Base-by-base conservation (phyloP, 768 basidiomycete genomes). In the Calocera viscosa region DNA sequence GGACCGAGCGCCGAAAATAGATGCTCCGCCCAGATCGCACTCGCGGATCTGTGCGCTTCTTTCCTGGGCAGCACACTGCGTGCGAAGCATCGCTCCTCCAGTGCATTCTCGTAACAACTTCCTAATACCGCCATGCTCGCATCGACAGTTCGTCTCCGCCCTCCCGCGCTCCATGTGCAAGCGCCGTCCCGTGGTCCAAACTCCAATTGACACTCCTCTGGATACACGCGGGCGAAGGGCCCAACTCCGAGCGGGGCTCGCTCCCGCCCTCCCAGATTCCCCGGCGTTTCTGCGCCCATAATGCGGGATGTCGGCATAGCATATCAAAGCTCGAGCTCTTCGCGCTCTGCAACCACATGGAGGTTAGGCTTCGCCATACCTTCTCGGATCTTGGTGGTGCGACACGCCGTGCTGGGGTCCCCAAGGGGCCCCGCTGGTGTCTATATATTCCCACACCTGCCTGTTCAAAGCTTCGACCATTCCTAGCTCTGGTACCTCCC, bases 321-420 rank as follows among this genome's bases (percentile, higher is more conserved):
- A 30, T 60, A 2, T 10, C 14, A 10, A 28, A 28, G 53, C 30
- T 26, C 26, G 16, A 26, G 26, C n/a, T 12, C 14, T 60, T 60
- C 53, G 43, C 30, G 53, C 30, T 5, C 7, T 30, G 11, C 30
- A 10, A 2, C 53, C 53, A 26, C 53, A 60, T 60, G 53, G 53
- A 11, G 26, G 14, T 28, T 2, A 10, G 14, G 53, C 53, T 60
- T 60, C 53, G 2, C 26, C 30, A 19, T 60, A 19, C 30, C 53
- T 28, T 60, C 53, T 26, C 53, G 53, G 53, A 60, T 28, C 53
- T 60, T 60, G 53, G 30, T 60, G 26, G 53, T 60, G 14, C 30
- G 26, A 60, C 26, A 32, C 30, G 14, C 53, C 53, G 7, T 7
- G 11, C 22, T 60, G 53, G 43, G 43, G 43, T 28, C 53, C 53